Evolutionary conservation across 192 early-diverging fungal genomes (phyloP), one percentile per base, ranked within the genome.

Genomic region (Coemansia sp.): DNA sequence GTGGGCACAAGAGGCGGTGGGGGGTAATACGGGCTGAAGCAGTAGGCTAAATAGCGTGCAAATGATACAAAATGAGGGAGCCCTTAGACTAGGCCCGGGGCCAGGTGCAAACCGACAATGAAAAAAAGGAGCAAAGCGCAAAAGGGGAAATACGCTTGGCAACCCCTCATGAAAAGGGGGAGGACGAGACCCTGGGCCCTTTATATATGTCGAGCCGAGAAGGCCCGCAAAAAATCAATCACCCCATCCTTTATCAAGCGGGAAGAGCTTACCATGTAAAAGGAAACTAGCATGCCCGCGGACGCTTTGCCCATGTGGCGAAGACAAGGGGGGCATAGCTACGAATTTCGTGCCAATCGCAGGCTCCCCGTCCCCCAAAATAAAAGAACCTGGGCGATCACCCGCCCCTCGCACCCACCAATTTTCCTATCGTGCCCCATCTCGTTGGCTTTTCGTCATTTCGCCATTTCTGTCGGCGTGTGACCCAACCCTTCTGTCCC

Each of bases 331-430:
- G 38, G 40, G 40, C 43, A 20, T 9, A 20, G 43, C 43, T 45
- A 20, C 8, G 43, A 45, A 45, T 45, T 20, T 45, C n/a, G 43
- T 45, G 43, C 43, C 43, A 45, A 45, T 45, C 43, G 48, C 24
- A 26, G 10, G 11, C 48, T 21, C 1, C 23, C 23, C n/a, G 6
- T 23, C 21, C 48, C 20, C 23, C 20, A 24, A 24, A 10, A 21
- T 9, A 50, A 50, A 50, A 50, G n/a, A 26, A 5, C 23, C 23
- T 10, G 48, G 48, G 48, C 48, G 48, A 50, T 50, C 48, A 26
- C 48, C 48, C 48, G 24, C 48, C 48, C 48, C 48, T 50, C 21
- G 23, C 13, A 50, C 48, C 48, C 48, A 26, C 48, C 48, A 45
- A 45, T 45, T 8, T 21, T 45, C 43, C 48, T 50, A 50, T 50